phyloP scores from a whole-genome alignment of 2,329 filamentous ascomycete species.

The Fusarium verrucosum region DNA sequence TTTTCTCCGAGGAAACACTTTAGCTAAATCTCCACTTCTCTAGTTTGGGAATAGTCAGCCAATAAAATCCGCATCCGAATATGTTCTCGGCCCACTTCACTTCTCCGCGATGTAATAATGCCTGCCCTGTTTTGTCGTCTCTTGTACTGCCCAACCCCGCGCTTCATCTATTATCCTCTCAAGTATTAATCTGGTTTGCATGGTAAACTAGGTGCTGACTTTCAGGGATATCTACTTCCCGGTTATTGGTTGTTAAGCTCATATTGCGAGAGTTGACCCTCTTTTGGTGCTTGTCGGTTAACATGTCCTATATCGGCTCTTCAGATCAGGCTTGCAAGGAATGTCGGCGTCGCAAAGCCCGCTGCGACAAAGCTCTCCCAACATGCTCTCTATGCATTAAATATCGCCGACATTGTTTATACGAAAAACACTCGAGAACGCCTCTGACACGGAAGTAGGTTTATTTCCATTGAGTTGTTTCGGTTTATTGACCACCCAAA shows the following conservation, averaged over 20 bases:
- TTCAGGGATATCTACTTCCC: not conserved
- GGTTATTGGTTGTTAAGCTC: not conserved
- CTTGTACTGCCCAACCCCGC: not conserved
- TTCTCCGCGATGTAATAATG: no score
- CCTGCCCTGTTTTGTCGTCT: no score
- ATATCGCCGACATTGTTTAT: constrained; percentile 57
- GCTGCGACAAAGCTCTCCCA: constrained; percentile 51
- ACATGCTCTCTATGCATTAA: constrained; percentile 54
- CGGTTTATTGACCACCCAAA: not conserved
- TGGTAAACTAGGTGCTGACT: not conserved
- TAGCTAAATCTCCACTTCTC: no score
- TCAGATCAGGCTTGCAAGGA: constrained; percentile 54
- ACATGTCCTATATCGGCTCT: constrained; percentile 30
- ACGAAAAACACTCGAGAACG: constrained; percentile 59
- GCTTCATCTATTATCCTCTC: not conserved
- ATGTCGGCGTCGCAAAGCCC: constrained; percentile 53
- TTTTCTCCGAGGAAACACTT: no score
- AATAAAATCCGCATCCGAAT: no score
- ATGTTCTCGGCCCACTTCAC: not conserved
- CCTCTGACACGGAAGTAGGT: constrained; percentile 57
- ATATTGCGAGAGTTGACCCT: not conserved
- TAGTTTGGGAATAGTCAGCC: no score
- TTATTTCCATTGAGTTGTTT: no score
- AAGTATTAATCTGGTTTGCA: not conserved
- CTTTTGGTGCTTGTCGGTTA: not conserved